These are phyloP conservation scores for Sclerotinia glacialis DNA, from an alignment of 2,329 filamentous ascomycete species.

Conservation along the genomic window DNA sequence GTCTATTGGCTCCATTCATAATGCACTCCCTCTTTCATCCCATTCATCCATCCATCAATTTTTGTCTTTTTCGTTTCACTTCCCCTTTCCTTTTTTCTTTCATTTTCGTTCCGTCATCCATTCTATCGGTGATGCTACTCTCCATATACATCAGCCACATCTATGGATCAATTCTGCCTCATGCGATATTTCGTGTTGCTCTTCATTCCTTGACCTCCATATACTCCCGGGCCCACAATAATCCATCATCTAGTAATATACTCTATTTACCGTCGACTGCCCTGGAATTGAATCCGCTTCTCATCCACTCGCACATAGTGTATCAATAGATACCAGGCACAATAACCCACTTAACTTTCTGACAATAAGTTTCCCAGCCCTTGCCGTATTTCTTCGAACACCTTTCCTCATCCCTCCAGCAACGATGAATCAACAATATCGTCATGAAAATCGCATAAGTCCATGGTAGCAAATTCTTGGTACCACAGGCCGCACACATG, in stretches of 20 bases:
- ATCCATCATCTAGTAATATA: not conserved
- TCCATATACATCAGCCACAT: not conserved
- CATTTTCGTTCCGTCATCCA: not conserved
- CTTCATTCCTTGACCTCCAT: not conserved
- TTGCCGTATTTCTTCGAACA: conserved; percentile 47
- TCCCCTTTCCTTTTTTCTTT: too few relatives aligned
- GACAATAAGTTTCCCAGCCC: conserved; percentile 46
- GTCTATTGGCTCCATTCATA: not conserved
- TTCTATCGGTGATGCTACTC: not conserved
- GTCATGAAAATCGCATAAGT: conserved; percentile 48
- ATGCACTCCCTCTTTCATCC: not conserved
- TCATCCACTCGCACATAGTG: not conserved
- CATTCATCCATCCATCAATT: not conserved
- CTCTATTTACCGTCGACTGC: not conserved
- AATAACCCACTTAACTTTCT: conserved; percentile 44
- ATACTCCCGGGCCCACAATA: not conserved
- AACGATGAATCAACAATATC: conserved; percentile 46
- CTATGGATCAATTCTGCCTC: not conserved
- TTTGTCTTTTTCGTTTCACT: not conserved
- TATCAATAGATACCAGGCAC: conserved; percentile 44
- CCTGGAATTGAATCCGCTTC: not conserved
- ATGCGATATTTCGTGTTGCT: not conserved
- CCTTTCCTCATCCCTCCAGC: conserved; percentile 46
- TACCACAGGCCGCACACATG: conserved; percentile 45
- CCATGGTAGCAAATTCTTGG: conserved; percentile 44